Evolutionary conservation across 2,329 filamentous ascomycete genomes (phyloP).

Genomic region (Cladosporium sp.): DNA sequence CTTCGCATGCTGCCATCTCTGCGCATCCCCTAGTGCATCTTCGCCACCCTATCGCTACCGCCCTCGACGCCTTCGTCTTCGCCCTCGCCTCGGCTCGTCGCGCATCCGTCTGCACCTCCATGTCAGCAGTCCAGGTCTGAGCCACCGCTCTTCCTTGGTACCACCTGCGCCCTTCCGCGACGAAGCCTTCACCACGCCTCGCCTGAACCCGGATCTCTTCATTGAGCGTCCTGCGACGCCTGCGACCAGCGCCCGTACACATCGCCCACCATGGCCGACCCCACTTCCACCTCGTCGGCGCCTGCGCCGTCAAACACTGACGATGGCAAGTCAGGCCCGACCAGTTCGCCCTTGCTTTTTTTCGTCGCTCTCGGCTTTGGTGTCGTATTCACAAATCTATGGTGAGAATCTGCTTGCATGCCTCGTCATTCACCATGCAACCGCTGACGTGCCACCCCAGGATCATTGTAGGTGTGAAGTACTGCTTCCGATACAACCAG

Average conservation of each 20-base stretch:
- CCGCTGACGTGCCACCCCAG: slow-evolving; percentile 42
- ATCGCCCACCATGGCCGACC: neutral
- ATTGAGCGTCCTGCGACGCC: slow-evolving; percentile 2
- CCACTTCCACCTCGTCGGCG: slow-evolving; percentile 1
- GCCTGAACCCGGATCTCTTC: slow-evolving; percentile 2
- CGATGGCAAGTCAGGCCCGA: slow-evolving; percentile 39
- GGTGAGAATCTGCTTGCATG: slow-evolving; percentile 52
- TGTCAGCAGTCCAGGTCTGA: slow-evolving; percentile 6
- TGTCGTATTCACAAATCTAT: slow-evolving; percentile 97
- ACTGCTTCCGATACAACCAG: slow-evolving; percentile 97
- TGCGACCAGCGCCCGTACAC: neutral
- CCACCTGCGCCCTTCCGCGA: neutral
- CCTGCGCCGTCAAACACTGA: slow-evolving; percentile 2
- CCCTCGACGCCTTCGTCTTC: neutral
- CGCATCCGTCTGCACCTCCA: slow-evolving; percentile 1
- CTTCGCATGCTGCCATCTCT: neutral
- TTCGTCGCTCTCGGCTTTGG: slow-evolving; percentile 95
- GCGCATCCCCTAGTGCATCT: neutral
- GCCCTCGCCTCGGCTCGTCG: neutral
- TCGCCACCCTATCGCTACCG: neutral
- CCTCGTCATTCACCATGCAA: neutral
- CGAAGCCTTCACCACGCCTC: neutral
- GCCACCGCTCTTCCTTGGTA: neutral
- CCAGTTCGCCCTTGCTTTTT: slow-evolving; percentile 73
- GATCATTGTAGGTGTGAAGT: slow-evolving; percentile 99